phyloP scores from a whole-genome alignment of 129 eudicot genomes.

The Flaveria robusta region DNA sequence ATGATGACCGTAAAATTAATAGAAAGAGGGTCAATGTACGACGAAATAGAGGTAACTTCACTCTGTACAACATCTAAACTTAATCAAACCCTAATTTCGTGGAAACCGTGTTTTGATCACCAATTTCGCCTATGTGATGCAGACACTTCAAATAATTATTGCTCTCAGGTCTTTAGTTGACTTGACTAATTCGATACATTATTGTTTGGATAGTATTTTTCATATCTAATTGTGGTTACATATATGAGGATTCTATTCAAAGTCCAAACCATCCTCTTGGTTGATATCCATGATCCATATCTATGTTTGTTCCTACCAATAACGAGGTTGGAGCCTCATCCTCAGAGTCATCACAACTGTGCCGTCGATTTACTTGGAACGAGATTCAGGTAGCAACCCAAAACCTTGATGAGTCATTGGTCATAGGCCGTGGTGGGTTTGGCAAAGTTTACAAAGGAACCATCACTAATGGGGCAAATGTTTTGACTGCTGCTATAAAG shows the following conservation, averaged over 20 bases:
- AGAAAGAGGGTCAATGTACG: too few species aligned
- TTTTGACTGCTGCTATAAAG: not conserved
- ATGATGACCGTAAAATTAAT: too few species aligned
- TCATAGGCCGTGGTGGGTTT: conserved; percentile 20
- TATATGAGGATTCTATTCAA: too few species aligned
- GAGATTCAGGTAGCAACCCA: conserved; percentile 21
- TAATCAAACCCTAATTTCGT: not conserved
- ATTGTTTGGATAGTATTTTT: not conserved
- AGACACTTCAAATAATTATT: too few species aligned
- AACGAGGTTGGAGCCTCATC: not conserved
- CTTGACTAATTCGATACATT: not conserved
- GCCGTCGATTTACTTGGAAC: not conserved
- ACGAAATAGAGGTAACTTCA: too few species aligned
- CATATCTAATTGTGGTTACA: not conserved
- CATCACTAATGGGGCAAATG: not conserved
- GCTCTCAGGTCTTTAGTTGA: too few species aligned
- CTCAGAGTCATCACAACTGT: not conserved
- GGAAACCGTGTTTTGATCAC: not conserved
- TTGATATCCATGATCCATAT: not conserved
- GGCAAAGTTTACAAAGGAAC: conserved; percentile 28
- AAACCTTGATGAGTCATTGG: conserved; percentile 23
- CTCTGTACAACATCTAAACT: not conserved
- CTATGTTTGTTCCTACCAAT: not conserved
- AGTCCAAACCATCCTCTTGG: not conserved
- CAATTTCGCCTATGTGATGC: too few species aligned